Conservation (phyloP, 2,329 filamentous ascomycete genomes). For the Pseudonectria foliicola region DNA sequence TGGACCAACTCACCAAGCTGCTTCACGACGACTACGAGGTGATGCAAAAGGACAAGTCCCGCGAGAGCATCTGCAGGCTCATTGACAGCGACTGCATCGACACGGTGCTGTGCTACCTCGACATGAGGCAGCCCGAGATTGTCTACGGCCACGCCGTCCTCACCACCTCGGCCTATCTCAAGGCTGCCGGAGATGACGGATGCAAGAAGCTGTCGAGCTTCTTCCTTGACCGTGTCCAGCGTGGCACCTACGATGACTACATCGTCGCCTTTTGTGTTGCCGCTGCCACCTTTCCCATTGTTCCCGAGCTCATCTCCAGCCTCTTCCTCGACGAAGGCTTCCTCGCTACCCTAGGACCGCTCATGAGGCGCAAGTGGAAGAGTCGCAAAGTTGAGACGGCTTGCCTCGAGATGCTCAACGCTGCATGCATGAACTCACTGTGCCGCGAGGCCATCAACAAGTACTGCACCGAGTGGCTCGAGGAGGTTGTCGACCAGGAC, state of each 20-base stretch:
- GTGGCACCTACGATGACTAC: conserved; percentile 78
- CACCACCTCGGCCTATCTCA: conserved; percentile 75
- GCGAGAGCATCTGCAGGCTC: conserved; percentile 48
- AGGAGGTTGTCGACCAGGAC: conserved; percentile 71
- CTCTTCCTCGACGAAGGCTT: conserved; percentile 89
- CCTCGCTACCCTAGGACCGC: conserved; percentile 63
- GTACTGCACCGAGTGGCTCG: conserved; percentile 80
- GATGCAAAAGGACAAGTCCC: conserved; percentile 34
- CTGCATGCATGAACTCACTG: conserved; percentile 75
- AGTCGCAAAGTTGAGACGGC: conserved; percentile 80
- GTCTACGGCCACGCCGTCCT: conserved; percentile 77
- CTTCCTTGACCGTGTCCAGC: conserved; percentile 63
- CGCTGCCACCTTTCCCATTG: conserved; percentile 77
- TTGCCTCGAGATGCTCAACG: conserved; percentile 82
- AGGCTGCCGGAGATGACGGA: conserved; percentile 65
- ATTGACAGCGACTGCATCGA: conserved; percentile 73
- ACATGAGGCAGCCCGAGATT: conserved; percentile 67
- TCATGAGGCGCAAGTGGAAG: conserved; percentile 76
- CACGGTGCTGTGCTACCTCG: conserved; percentile 77
- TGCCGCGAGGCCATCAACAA: conserved; percentile 81
- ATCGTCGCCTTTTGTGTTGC: conserved; percentile 93
- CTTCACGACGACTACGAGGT: conserved; percentile 47
- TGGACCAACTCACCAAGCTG: conserved; percentile 53
- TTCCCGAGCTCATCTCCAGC: conserved; percentile 64
- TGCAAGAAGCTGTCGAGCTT: conserved; percentile 64